Conservation (phyloP, 495 filamentous ascomycete species). For the Penicillium antarcticum region DNA sequence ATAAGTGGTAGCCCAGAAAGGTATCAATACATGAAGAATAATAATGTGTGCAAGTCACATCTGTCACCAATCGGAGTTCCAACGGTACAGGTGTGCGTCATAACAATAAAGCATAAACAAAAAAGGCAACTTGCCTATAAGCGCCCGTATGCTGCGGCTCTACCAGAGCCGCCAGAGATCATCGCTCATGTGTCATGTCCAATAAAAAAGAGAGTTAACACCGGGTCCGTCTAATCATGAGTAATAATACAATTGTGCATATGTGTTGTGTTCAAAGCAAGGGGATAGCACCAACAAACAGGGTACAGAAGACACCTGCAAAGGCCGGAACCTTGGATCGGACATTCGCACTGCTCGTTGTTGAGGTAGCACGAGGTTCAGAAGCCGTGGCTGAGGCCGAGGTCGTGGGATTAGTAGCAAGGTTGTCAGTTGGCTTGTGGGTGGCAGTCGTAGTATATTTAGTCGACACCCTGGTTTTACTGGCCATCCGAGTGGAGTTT, state of each 20-base stretch:
- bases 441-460: neutral
- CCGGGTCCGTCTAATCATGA: constrained; percentile 19
- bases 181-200: constrained; percentile 12
- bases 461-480: neutral
- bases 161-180: constrained; percentile 8
- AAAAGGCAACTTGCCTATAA: constrained; percentile 11
- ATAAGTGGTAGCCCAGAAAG: neutral
- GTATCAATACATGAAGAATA: neutral
- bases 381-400: neutral
- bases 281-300: constrained; percentile 14
- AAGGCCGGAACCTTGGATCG: constrained; percentile 3
- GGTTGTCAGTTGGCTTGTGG: neutral
- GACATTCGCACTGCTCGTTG: constrained; percentile 10
- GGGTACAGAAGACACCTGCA: constrained; percentile 17
- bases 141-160: constrained; percentile 17
- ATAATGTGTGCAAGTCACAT: neutral
- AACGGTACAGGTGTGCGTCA: neutral
- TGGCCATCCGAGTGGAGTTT: constrained; percentile 7
- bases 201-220: constrained; percentile 15
- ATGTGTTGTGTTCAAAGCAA: constrained; percentile 19
- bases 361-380: constrained; percentile 15
- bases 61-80: neutral
- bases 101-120: constrained; percentile 14
- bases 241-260: constrained; percentile 24
- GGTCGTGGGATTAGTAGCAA: neutral